Evolutionary conservation across 441 rosid genomes (phyloP).

Genomic region (Breynia disticha): DNA sequence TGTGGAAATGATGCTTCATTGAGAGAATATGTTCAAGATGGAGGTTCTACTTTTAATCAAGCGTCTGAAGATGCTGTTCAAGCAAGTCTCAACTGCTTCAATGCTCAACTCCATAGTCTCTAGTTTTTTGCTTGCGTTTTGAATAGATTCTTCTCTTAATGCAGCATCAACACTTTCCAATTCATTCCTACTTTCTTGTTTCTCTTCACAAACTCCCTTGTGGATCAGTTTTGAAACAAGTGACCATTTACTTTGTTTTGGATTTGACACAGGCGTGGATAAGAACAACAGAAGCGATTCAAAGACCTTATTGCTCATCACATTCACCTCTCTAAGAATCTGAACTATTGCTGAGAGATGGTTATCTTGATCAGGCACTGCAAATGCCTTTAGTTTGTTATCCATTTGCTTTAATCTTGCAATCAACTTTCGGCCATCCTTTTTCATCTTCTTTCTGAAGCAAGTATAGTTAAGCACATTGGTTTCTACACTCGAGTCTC

Average conservation of each 20-base stretch:
- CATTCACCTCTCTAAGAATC: slow-evolving; percentile 33
- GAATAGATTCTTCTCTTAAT: slow-evolving; percentile 13
- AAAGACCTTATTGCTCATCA: slow-evolving; percentile 23
- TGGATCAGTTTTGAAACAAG: slow-evolving; percentile 38
- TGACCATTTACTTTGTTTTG: slow-evolving; percentile 33
- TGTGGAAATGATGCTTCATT: slow-evolving; percentile 13
- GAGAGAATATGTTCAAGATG: slow-evolving; percentile 57
- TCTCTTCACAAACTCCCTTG: slow-evolving; percentile 30
- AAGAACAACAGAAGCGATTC: slow-evolving; percentile 39
- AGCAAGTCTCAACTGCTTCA: slow-evolving; percentile 32
- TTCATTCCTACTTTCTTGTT: slow-evolving; percentile 25
- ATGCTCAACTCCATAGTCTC: slow-evolving; percentile 34
- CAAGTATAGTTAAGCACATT: slow-evolving; percentile 18
- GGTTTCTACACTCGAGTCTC: slow-evolving; percentile 22
- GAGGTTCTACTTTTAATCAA: slow-evolving; percentile 54
- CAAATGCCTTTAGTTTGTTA: slow-evolving; percentile 15
- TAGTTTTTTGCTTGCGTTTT: slow-evolving; percentile 26
- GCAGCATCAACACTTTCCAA: slow-evolving; percentile 32
- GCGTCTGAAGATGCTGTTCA: slow-evolving; percentile 46
- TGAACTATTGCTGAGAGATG: slow-evolving; percentile 33
- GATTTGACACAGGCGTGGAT: slow-evolving; percentile 22
- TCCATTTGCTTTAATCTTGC: slow-evolving; percentile 34
- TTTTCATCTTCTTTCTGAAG: slow-evolving; percentile 46
- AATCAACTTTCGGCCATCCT: slow-evolving; percentile 31
- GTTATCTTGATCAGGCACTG: slow-evolving; percentile 22